Base-by-base conservation (phyloP, 768 basidiomycete genomes). In the Boletellus ananiceps region DNA sequence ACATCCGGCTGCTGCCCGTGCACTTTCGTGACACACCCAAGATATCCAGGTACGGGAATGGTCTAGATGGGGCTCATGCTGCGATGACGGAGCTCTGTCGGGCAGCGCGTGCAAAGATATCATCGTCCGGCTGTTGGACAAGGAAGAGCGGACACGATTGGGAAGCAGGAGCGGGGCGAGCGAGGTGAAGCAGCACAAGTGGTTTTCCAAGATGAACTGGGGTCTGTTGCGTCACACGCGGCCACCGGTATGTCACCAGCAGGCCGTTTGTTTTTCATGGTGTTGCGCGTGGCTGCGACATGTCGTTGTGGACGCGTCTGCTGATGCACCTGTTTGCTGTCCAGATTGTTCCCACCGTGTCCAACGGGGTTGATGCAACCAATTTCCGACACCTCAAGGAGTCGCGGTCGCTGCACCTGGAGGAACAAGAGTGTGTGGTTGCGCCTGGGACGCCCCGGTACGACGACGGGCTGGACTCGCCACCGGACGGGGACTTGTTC, bases 161-260 rank as follows among this genome's bases (percentile, higher is more conserved):
- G 96, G 96, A 39, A 92, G 91, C 69, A 84, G 80, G 70, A 92
- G 84, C 58, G 96, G 96, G 23, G 96, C 96, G 49, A 95, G 93
- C 64, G 96, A 99, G 70, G 93, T 99, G 60, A 99, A 98, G 74
- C 86, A 89, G 50, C 96, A 98, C 79, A 93, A 91, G 67, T 99
- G 96, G 96, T 99, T 99, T 74, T 73, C 75, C 25, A 93, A 92
- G 61, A 84, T 95, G 64, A 94, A 92, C 71, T 99, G 95, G 96
- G 96, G 95, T 19, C 75, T 99, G 48, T 71, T 99, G 65, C 79
- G 96, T 58, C 88, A 98, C 69, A 86, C 82, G 58, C 84, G 83
- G 64, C 96, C 96, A 46, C 96, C 96, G 73, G 91, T 94, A 70
- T 62, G 91, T 66, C 18, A 3, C 23, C 4, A 2, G 44, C 40